A percentile compares a stretch with the other conserved stretches of the same genome.
These are phyloP conservation scores for Aspergillus nomiae DNA, from an alignment of 2,329 filamentous ascomycete species.

Conservation along the genomic window DNA sequence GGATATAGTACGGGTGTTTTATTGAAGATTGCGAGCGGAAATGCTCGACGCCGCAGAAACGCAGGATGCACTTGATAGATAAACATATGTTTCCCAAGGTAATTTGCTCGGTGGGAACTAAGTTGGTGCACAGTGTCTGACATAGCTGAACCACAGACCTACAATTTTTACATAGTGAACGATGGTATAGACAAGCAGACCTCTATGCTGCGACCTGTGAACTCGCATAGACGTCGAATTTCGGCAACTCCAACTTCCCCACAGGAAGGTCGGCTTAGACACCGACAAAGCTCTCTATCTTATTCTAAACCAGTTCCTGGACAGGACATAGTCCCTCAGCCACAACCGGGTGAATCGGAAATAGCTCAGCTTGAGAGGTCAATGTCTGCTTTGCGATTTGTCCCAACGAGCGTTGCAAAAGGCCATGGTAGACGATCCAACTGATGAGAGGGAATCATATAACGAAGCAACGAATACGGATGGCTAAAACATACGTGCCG, in stretches of 20 bases:
- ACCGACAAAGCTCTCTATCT: slow-evolving; percentile 34
- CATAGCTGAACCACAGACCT: slow-evolving; percentile 54
- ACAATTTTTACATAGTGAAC: slow-evolving; percentile 84
- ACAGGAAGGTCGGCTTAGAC: slow-evolving; percentile 36
- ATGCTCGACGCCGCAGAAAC: slow-evolving; percentile 80
- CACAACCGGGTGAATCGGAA: slow-evolving; percentile 27
- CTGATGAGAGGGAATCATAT: neutral
- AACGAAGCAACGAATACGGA: neutral
- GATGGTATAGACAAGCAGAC: slow-evolving; percentile 84
- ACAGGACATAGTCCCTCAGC: neutral
- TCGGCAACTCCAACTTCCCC: slow-evolving; percentile 34
- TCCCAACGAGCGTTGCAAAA: slow-evolving; percentile 45
- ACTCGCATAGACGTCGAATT: slow-evolving; percentile 36
- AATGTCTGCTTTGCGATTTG: slow-evolving; percentile 48
- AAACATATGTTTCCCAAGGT: slow-evolving; percentile 86
- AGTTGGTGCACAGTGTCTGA: neutral
- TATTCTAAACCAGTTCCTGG: slow-evolving; percentile 7
- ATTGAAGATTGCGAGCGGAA: slow-evolving; percentile 84
- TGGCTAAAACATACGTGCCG: neutral
- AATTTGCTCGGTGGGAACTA: slow-evolving; percentile 6
- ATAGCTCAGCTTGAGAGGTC: slow-evolving; percentile 44
- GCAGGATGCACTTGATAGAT: slow-evolving; percentile 85
- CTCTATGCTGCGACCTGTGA: slow-evolving; percentile 66
- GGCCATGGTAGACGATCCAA: slow-evolving; percentile 3
- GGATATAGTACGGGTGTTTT: slow-evolving; percentile 79